A percentile compares a stretch with the other conserved stretches of the same genome.
Conservation (phyloP, 768 basidiomycete genomes). For the Lactarius sp. region DNA sequence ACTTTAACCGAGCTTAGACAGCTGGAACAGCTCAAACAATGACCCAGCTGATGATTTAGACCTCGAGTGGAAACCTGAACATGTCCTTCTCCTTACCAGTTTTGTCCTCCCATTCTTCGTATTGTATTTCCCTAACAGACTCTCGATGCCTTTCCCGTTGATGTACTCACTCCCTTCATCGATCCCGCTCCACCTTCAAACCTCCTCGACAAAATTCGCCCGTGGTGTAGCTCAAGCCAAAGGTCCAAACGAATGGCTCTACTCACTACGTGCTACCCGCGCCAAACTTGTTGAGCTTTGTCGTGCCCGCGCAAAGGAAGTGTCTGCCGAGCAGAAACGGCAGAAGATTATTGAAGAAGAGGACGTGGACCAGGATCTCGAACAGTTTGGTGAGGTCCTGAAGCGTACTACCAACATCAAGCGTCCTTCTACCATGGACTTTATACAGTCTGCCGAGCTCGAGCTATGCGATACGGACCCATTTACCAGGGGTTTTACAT, state of each 20-base stretch:
- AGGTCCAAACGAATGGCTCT: conserved; percentile 74
- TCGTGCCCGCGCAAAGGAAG: conserved; percentile 55
- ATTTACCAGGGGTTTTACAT: conserved; percentile 56
- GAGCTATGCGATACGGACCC: conserved; percentile 47
- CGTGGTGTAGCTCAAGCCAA: conserved; percentile 74
- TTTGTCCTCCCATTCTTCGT: conserved; percentile 18
- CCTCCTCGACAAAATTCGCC: conserved; percentile 84
- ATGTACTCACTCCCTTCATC: conserved; percentile 83
- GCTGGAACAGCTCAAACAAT: conserved; percentile 78
- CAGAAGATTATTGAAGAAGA: conserved; percentile 47
- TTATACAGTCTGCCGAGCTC: conserved; percentile 51
- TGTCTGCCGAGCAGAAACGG: conserved; percentile 33
- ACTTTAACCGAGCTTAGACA: conserved; percentile 61
- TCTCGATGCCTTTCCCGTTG: conserved; percentile 74
- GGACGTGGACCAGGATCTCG: conserved; percentile 30
- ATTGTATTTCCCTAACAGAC: conserved; percentile 44
- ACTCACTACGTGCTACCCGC: conserved; percentile 76
- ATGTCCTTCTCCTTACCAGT: conserved; percentile 59
- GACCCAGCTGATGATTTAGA: conserved; percentile 57
- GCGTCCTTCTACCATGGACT: conserved; percentile 82
- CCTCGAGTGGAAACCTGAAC: conserved; percentile 71
- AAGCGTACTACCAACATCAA: conserved; percentile 46
- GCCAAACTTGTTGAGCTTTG: conserved; percentile 76
- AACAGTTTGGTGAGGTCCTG: conserved; percentile 36
- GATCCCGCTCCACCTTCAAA: conserved; percentile 79